Percentiles rank a stretch among this genome's conserved stretches.
Evolutionary conservation across 2,329 filamentous ascomycete genomes (phyloP).

Genomic region (Fusarium brevicatenulatum): DNA sequence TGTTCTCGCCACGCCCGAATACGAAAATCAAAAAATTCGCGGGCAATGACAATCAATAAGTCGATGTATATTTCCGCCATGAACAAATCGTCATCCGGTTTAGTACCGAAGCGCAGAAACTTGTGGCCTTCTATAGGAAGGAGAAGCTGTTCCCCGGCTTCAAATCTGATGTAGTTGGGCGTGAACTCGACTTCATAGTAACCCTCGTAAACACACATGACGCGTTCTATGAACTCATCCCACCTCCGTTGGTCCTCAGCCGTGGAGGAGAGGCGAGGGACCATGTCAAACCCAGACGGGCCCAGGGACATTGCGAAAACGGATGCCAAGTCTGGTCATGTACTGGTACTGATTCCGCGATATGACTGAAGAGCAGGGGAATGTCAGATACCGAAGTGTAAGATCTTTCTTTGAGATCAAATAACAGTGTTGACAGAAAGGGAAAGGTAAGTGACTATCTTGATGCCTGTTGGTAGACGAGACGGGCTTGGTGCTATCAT

Average conservation of each 20-base stretch:
- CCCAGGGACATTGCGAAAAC: not conserved
- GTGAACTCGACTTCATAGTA: not conserved
- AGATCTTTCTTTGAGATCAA: accelerated
- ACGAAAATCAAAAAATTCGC: not conserved
- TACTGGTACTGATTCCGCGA: not conserved
- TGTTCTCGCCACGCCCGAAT: not conserved
- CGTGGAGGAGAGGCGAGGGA: not conserved
- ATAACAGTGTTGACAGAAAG: accelerated
- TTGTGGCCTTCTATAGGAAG: not conserved
- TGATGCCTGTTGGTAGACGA: not conserved
- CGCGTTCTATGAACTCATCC: not conserved
- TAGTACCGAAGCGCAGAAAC: not conserved
- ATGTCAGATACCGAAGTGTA: accelerated
- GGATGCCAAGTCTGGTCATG: not conserved
- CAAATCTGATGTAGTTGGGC: not conserved
- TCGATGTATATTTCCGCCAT: accelerated
- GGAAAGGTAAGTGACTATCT: not conserved
- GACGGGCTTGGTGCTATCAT: not conserved
- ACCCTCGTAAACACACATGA: accelerated
- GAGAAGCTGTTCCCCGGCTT: not conserved
- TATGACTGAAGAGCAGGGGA: accelerated
- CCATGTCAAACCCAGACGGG: not conserved
- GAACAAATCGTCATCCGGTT: accelerated
- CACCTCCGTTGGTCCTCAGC: not conserved
- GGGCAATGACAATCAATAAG: not conserved